Conservation (phyloP, 1,139 yeast genomes). For the Diutina rugosa region DNA sequence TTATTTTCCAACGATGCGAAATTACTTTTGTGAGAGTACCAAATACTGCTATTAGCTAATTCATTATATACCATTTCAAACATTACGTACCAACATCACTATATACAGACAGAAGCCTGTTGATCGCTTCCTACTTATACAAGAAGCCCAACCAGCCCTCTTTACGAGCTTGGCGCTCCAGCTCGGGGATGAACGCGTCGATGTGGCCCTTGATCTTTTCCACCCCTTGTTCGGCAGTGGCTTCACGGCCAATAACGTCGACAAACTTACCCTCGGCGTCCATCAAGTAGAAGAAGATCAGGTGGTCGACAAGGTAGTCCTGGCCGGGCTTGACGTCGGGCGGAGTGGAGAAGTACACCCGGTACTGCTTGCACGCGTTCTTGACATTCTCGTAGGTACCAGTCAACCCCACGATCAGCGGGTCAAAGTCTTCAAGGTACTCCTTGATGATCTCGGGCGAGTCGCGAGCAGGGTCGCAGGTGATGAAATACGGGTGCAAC, state of each 20-base stretch:
- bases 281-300: conserved; percentile 91
- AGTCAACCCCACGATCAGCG: conserved; percentile 77
- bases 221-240: conserved; percentile 69
- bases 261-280: conserved; percentile 93
- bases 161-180: conserved; percentile 47
- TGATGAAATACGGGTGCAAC: conserved; percentile 77
- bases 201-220: conserved; percentile 66
- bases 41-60: too few species aligned
- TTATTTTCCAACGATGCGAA: too few species aligned
- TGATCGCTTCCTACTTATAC: conserved; percentile 17
- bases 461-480: conserved; percentile 95
- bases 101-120: not conserved
- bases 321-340: conserved; percentile 89
- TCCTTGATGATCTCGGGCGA: conserved; percentile 69
- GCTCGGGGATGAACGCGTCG: conserved; percentile 61
- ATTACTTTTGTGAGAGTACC: too few species aligned
- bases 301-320: conserved; percentile 92
- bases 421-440: conserved; percentile 79
- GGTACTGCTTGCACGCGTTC: conserved; percentile 69
- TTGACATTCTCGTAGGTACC: conserved; percentile 82
- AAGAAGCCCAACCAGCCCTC: conserved; percentile 44
- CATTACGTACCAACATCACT: not conserved
- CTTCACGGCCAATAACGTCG: conserved; percentile 89
- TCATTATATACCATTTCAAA: not conserved
- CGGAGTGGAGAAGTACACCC: conserved; percentile 95